Evolutionary conservation across 2,329 filamentous ascomycete species (phyloP), one percentile per base, ranked within the genome.

Genomic region (Zasmidium angulare): DNA sequence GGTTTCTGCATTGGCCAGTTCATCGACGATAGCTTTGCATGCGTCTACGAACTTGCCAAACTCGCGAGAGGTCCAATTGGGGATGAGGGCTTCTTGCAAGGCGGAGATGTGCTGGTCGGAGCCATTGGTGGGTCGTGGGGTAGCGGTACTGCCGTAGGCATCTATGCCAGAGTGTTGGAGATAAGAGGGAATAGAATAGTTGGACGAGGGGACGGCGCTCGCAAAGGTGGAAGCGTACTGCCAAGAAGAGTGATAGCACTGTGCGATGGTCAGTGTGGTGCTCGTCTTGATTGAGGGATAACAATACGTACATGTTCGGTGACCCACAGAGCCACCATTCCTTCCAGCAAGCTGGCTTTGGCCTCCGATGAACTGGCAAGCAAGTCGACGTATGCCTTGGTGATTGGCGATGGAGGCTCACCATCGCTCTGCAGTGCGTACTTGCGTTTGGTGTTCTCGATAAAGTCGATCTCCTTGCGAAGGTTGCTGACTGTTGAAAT

Each of bases 311-410:
- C 78, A 63, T 81, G 84, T 75, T 93, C 89, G 1, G 87, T 91
- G n/a, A 85, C 86, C 86, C 88, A 93, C 22, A 92, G 82, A n/a
- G 90, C 81, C 1, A 90, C 82, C 62, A 90, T 79, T 4, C 86
- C 88, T 70, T 91, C 88, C 1, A 92, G 75, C 68, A 90, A 70
- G 1, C 75, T 80, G 1, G 78, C 77, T 7, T 77, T 78, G 0
- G 80, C 75, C 53, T 79, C 79, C 12, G 83, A 78, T 2, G 80
- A 81, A n/a, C 79, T 81, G 57, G 86, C 82, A 3, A 90, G 82
- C 20, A 86, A 74, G 68, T 85, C 83, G n/a, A 84, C 75, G 64
- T 85, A 81, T 6, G 79, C 81, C 53, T 78, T 77, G 0, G 83
- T 85, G 43, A 82, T 79, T 2, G 76, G 76, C 2, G 74, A 79